Conservation (phyloP, 345 rosid genomes). For the Citrus cavaleriei region DNA sequence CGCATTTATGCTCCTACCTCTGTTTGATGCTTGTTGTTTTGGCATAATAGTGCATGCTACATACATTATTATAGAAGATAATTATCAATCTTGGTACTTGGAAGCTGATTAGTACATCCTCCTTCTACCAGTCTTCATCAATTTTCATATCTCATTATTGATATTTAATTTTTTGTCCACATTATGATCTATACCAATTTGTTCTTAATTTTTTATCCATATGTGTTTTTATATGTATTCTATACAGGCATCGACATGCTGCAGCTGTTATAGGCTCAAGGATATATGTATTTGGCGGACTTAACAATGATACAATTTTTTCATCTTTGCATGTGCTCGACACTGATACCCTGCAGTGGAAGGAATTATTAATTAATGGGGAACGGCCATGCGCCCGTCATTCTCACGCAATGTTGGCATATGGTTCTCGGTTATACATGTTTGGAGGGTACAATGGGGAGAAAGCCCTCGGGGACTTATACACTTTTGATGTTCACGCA, state of each 20-base stretch:
- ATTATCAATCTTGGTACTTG: neutral
- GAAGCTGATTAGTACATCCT: neutral
- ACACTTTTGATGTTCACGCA: conserved; percentile 62
- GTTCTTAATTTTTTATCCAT: neutral
- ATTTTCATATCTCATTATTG: neutral
- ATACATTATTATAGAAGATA: neutral
- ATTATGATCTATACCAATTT: neutral
- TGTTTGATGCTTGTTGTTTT: neutral
- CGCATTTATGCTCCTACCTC: conserved; percentile 2
- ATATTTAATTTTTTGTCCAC: neutral
- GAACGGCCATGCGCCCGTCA: conserved; percentile 78
- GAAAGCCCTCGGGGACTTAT: conserved; percentile 68
- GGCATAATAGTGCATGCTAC: neutral
- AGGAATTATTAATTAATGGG: conserved; percentile 50
- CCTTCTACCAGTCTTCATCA: neutral
- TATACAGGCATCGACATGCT: conserved; percentile 83
- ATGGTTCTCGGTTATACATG: conserved; percentile 54
- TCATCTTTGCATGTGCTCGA: conserved; percentile 60
- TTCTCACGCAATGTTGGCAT: conserved; percentile 84
- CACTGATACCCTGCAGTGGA: conserved; percentile 55
- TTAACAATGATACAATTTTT: conserved; percentile 44
- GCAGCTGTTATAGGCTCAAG: conserved; percentile 68
- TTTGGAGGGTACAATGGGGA: conserved; percentile 85
- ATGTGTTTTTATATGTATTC: conserved; percentile 12
- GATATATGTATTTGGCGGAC: conserved; percentile 78